phyloP scores from a whole-genome alignment of 2,329 filamentous ascomycete genomes.

The Cytospora piceae region DNA sequence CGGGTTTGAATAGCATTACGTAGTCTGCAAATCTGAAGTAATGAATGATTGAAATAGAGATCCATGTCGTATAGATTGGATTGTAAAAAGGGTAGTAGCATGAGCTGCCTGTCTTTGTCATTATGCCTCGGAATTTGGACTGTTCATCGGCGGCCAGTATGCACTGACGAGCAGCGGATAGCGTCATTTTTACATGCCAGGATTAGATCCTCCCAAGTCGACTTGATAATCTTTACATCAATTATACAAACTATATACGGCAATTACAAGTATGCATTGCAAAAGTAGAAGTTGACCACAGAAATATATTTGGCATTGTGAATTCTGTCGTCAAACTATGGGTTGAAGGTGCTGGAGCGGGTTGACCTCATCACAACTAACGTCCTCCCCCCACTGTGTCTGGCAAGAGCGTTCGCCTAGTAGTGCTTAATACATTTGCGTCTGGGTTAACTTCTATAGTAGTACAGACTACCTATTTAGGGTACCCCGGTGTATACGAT shows the following conservation, averaged over 20 bases:
- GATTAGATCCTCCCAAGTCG: background rate
- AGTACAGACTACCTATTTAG: too few relatives aligned
- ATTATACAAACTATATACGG: background rate
- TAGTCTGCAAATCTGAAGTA: background rate
- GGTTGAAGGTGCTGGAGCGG: background rate
- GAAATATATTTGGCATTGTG: background rate
- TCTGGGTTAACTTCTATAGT: too few relatives aligned
- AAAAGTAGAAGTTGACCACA: background rate
- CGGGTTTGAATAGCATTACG: background rate
- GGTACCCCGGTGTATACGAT: too few relatives aligned
- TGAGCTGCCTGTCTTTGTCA: background rate
- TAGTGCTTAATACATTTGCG: too few relatives aligned
- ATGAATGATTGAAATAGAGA: background rate
- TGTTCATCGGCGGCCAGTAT: conserved; percentile 13
- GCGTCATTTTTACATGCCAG: background rate
- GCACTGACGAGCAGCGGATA: background rate
- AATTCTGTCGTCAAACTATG: background rate
- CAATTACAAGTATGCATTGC: background rate
- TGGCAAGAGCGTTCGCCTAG: background rate
- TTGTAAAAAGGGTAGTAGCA: background rate
- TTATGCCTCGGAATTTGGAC: background rate
- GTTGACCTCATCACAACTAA: background rate
- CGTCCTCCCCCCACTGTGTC: background rate
- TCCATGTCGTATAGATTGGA: background rate
- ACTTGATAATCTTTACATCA: background rate